A percentile compares a stretch with the other conserved stretches of the same genome.
Conservation (phyloP, 768 basidiomycete genomes). For the Rhizopogon roseolus region DNA sequence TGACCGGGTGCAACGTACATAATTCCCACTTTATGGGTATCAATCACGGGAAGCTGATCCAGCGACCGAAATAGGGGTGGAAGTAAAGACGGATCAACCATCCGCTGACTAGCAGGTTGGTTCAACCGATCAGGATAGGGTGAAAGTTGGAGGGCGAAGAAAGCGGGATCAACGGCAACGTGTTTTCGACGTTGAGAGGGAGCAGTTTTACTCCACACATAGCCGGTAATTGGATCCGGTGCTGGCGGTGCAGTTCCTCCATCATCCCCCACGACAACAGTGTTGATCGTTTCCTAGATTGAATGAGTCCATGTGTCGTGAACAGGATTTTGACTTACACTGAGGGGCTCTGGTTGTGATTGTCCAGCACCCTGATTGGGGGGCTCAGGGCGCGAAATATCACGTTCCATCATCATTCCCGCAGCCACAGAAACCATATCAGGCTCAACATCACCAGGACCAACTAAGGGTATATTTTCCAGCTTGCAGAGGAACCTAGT, state of each 20-base stretch:
- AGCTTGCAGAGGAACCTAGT: conserved; percentile 79
- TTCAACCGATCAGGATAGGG: conserved; percentile 53
- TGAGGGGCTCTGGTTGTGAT: not conserved
- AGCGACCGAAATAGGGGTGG: conserved; percentile 59
- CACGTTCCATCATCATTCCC: conserved; percentile 66
- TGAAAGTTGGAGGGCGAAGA: conserved; percentile 82
- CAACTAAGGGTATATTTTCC: conserved; percentile 86
- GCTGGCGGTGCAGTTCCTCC: conserved; percentile 22
- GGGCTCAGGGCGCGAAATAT: conserved; percentile 29
- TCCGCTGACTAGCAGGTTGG: conserved; percentile 32
- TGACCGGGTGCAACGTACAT: conserved; percentile 95
- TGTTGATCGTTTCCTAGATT: not conserved
- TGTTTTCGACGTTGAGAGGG: conserved; percentile 89
- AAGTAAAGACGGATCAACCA: conserved; percentile 51
- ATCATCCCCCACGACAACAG: conserved; percentile 3
- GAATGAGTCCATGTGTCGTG: not conserved
- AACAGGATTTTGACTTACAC: not conserved
- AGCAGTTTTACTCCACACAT: conserved; percentile 82
- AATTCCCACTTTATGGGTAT: conserved; percentile 95
- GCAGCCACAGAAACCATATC: conserved; percentile 72
- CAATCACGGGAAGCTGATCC: conserved; percentile 89
- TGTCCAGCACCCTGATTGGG: conserved; percentile 10
- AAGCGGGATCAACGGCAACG: conserved; percentile 80
- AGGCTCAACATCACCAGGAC: conserved; percentile 79
- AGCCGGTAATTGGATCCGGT: conserved; percentile 77